Evolutionary conservation across 1,139 yeast species (phyloP).

Genomic region (Candida sanyaensis): DNA sequence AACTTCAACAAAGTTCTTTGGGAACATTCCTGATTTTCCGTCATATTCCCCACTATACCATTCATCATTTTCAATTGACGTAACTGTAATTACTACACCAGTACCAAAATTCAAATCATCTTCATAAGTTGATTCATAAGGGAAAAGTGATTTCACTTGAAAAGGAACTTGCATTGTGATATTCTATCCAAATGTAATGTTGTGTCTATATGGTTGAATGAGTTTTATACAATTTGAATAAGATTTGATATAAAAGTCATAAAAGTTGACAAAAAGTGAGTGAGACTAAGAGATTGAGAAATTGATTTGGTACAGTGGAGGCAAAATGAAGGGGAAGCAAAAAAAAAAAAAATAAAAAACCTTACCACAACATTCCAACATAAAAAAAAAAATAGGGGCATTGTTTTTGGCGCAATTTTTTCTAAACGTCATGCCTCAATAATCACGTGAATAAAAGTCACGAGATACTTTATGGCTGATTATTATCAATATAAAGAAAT

Average conservation of each 20-base stretch:
- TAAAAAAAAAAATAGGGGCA: slow-evolving; percentile 1
- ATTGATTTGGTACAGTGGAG: no score
- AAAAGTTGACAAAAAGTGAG: no score
- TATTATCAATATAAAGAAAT: no score
- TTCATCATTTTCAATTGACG: slow-evolving; percentile 64
- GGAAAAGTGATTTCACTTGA: slow-evolving; percentile 67
- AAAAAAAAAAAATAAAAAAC: background rate
- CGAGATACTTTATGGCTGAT: no score
- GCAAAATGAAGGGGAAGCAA: background rate
- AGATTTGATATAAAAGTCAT: no score
- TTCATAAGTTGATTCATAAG: slow-evolving; percentile 74
- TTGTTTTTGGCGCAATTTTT: background rate
- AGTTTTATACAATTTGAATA: no score
- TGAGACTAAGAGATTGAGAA: no score
- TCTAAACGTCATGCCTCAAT: no score
- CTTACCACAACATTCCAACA: background rate
- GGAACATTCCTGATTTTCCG: slow-evolving; percentile 77
- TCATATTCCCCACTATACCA: slow-evolving; percentile 79
- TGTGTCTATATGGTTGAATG: no score
- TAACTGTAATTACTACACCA: slow-evolving; percentile 73
- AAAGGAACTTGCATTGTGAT: slow-evolving; percentile 46
- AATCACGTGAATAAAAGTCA: no score
- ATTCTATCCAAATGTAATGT: background rate
- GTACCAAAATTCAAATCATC: slow-evolving; percentile 77
- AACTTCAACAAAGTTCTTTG: slow-evolving; percentile 74